These are phyloP conservation scores for Chaetomium strumarium DNA, from an alignment of 2,329 filamentous ascomycete genomes.

Conservation along the genomic window DNA sequence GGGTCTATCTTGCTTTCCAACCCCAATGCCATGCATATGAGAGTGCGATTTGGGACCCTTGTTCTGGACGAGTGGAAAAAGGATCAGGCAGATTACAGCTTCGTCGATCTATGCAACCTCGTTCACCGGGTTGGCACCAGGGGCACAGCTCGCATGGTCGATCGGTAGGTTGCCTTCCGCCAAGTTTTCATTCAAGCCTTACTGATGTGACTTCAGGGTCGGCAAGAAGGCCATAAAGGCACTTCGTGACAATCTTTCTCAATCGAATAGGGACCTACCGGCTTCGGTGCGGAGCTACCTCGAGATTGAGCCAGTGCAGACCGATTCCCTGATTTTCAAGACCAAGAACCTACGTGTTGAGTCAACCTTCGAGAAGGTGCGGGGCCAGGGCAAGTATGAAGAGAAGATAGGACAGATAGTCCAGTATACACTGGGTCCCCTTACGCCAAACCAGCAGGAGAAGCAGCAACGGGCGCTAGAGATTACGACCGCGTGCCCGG, in stretches of 20 bases:
- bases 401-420: neutral
- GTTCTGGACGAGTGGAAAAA: slow-evolving; percentile 21
- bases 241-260: slow-evolving; percentile 1
- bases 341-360: slow-evolving; percentile 22
- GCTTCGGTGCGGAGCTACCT: neutral
- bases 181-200: neutral
- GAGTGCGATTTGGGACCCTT: slow-evolving; percentile 20
- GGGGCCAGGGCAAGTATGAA: neutral
- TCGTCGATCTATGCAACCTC: slow-evolving; percentile 14
- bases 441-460: slow-evolving; percentile 13
- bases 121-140: slow-evolving; percentile 14
- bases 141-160: slow-evolving; percentile 15
- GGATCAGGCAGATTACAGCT: slow-evolving; percentile 14
- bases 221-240: neutral
- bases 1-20: slow-evolving; percentile 8
- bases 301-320: slow-evolving; percentile 2
- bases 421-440: slow-evolving; percentile 13
- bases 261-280: neutral
- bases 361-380: slow-evolving; percentile 12
- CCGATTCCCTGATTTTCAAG: slow-evolving; percentile 14
- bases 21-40: slow-evolving; percentile 23
- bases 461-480: slow-evolving; percentile 19
- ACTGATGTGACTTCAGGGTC: slow-evolving; percentile 8
- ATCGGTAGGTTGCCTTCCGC: slow-evolving; percentile 9
- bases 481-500: slow-evolving; percentile 29